phyloP scores from a whole-genome alignment of 2,329 filamentous ascomycete species.

The Leptographium galeiforme region DNA sequence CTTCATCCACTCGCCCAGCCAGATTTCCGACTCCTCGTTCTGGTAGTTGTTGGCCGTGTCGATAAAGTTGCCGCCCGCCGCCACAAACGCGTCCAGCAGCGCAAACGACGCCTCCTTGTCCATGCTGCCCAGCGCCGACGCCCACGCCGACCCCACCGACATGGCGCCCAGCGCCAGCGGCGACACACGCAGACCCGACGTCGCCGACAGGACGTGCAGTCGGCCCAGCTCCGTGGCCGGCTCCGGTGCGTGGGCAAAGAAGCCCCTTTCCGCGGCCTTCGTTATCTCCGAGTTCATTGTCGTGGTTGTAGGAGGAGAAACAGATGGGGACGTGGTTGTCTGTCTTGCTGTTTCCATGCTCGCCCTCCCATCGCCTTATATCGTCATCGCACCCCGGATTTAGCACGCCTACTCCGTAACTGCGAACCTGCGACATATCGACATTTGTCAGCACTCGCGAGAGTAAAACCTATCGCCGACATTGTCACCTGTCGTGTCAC shows the following conservation, averaged over 20 bases:
- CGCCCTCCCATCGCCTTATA: too few relatives aligned
- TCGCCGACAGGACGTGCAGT: slow-evolving; percentile 36
- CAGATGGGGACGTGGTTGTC: too few relatives aligned
- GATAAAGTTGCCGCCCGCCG: slow-evolving; percentile 52
- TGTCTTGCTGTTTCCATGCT: too few relatives aligned
- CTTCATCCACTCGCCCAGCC: slow-evolving; percentile 45
- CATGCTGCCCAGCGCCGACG: slow-evolving; percentile 11
- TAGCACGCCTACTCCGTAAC: too few relatives aligned
- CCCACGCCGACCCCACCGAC: slow-evolving; percentile 21
- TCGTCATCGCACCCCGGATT: too few relatives aligned
- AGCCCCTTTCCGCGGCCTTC: too few relatives aligned
- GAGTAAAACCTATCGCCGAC: too few relatives aligned
- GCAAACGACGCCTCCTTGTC: slow-evolving; percentile 14
- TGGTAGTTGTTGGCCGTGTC: slow-evolving; percentile 50
- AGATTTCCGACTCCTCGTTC: slow-evolving; percentile 40
- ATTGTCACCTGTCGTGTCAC: too few relatives aligned
- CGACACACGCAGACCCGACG: slow-evolving; percentile 36
- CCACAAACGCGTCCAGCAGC: slow-evolving; percentile 14
- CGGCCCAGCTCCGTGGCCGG: slow-evolving; percentile 34
- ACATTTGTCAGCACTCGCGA: too few relatives aligned
- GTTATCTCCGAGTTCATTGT: too few relatives aligned
- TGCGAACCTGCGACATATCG: too few relatives aligned
- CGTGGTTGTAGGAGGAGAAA: too few relatives aligned
- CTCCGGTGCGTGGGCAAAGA: slow-evolving; percentile 1
- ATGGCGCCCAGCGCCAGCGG: slow-evolving; percentile 40